Evolutionary conservation across 2,329 filamentous ascomycete genomes (phyloP), one percentile per base, ranked within the genome.

Genomic region (Purpureocillium takamizusanense): DNA sequence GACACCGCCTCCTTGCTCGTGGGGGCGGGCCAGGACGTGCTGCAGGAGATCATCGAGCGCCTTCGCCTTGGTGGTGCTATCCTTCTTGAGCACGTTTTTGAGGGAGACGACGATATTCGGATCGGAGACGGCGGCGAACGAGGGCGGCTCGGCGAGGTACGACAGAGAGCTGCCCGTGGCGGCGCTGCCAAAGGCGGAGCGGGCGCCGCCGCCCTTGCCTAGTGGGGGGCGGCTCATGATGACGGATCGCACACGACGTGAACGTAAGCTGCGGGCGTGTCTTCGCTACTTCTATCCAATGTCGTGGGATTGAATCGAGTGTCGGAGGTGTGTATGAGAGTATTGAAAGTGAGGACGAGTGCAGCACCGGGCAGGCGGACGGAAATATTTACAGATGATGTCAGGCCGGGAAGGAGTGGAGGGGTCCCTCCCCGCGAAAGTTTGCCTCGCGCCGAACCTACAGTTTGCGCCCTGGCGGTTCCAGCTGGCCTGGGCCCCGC

Each of bases 21-120:
- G 71, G 31, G 60, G 71, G 58, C 67, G 73, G 11, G 63, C 60
- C 46, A 72, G 69, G 30, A 86, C 67, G 53, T 83, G 74, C 27
- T 73, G 59, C 35, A 86, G 71, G 15, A 98, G 63, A 37, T 97
- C 90, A 51, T 97, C 89, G 21, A 98, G 67, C 0, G 86, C 90
- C 59, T 90, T 95, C 7, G 83, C 74, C 57, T 95, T 94, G 29
- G 92, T 98, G 10, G 80, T 94, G 52, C 81, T 83, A 64, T 95
- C 90, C 62, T 92, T 94, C 65, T 97, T 98, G 36, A 81, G 73
- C 4, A 95, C 64, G 50, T 94, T 95, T 62, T 95, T 94, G 65
- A 95, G 86, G n/a, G 81, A 78, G 12, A 97, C 88, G 29, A 90
- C 78, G 29, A 90, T 70, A 53, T 92, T 84, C 7, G 88, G 74